phyloP scores from a whole-genome alignment of 805 yeast genomes.

The Candida michaelii region DNA sequence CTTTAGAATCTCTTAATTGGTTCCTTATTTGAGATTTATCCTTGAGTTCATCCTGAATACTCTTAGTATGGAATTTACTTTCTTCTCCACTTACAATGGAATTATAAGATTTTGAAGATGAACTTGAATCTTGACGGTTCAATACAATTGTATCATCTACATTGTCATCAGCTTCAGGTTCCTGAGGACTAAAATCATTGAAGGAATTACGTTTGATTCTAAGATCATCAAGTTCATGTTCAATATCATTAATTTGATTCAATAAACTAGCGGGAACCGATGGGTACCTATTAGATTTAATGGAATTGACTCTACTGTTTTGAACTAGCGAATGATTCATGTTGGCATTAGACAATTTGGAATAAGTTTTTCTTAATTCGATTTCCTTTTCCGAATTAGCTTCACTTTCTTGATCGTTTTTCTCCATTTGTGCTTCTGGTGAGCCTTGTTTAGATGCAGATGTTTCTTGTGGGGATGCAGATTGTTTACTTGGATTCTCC shows the following conservation, averaged over 20 bases:
- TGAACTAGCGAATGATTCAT: conserved; percentile 14
- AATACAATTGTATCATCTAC: conserved; percentile 3
- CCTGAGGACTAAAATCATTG: not conserved
- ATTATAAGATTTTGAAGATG: conserved; percentile 23
- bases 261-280: conserved; percentile 30
- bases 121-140: conserved; percentile 10
- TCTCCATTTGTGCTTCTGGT: no score
- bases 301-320: conserved; percentile 30
- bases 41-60: not conserved
- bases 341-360: conserved; percentile 7
- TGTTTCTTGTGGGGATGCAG: not conserved
- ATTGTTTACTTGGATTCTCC: not conserved
- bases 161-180: not conserved
- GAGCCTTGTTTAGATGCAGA: no score
- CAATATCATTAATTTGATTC: conserved; percentile 9
- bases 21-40: not conserved
- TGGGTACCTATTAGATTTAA: conserved; percentile 34
- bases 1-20: not conserved
- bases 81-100: conserved; percentile 35
- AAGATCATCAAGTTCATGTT: conserved; percentile 7
- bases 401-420: not conserved
- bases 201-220: conserved; percentile 6
- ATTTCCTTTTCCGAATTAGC: not conserved
- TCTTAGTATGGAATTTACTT: conserved; percentile 16
- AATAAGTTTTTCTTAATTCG: not conserved